phyloP scores from a whole-genome alignment of 108 stramenopile genomes.

The Schizochytrium sp. region DNA sequence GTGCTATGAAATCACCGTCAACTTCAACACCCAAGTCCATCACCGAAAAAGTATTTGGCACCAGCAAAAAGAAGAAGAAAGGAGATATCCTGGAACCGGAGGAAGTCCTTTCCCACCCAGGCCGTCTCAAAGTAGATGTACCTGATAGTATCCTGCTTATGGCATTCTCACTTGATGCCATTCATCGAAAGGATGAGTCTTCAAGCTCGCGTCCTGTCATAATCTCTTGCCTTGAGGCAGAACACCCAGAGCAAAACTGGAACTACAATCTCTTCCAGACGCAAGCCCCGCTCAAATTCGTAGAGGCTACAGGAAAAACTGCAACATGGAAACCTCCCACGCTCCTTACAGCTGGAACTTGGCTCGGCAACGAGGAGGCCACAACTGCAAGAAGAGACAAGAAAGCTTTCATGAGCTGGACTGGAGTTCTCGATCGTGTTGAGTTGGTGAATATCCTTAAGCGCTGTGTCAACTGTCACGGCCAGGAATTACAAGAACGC shows the following conservation, averaged over 20 bases:
- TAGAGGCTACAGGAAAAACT: background rate
- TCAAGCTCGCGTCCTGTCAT: background rate
- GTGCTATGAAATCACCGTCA: background rate
- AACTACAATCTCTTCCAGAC: conserved; percentile 40
- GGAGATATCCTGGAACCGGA: background rate
- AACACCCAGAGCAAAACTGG: background rate
- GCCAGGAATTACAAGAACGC: background rate
- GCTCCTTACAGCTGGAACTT: background rate
- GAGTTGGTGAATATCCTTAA: conserved; percentile 34
- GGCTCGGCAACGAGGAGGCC: background rate
- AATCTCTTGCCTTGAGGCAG: background rate
- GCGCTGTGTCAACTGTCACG: conserved; percentile 12
- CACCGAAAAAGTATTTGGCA: background rate
- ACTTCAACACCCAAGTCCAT: background rate
- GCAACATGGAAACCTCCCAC: conserved; percentile 25
- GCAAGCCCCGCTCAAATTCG: background rate
- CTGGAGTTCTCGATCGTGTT: background rate
- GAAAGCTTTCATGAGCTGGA: background rate
- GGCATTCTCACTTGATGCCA: conserved; percentile 13
- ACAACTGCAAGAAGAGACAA: background rate
- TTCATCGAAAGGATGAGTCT: background rate
- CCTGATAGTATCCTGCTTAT: conserved; percentile 2
- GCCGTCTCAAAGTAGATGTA: background rate
- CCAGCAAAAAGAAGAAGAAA: conserved; percentile 27
- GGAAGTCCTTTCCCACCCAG: conserved; percentile 8